Percentiles rank a stretch among this genome's conserved stretches.
phyloP scores from a whole-genome alignment of 768 basidiomycete genomes.

The Xerocomellus amylosporus region DNA sequence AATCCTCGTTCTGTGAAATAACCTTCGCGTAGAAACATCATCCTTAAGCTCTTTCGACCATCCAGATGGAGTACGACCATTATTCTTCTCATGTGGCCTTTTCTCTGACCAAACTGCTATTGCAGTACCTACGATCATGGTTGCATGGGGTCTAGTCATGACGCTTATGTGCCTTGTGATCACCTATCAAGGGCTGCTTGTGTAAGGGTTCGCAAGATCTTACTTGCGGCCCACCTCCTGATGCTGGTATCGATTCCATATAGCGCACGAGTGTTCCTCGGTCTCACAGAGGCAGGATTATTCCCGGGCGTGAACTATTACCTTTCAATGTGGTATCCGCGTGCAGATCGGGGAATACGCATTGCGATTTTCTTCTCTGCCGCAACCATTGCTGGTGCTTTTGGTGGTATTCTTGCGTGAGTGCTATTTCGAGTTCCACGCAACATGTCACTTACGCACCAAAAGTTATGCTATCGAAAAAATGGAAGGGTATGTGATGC shows the following conservation, averaged over 20 bases:
- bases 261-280: constrained; percentile 42
- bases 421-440: constrained; percentile 7
- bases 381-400: constrained; percentile 52
- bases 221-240: background rate
- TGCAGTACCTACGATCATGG: constrained; percentile 39
- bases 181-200: constrained; percentile 28
- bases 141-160: constrained; percentile 39
- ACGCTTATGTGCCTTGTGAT: constrained; percentile 38
- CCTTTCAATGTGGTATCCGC: constrained; percentile 58
- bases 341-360: constrained; percentile 52
- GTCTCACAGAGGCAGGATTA: constrained; percentile 46
- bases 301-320: constrained; percentile 41
- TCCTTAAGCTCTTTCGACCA: constrained; percentile 34
- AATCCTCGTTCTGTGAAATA: background rate
- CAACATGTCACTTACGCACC: background rate
- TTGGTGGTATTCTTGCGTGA: constrained; percentile 49
- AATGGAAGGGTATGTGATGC: constrained; percentile 32
- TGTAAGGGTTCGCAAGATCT: constrained; percentile 22
- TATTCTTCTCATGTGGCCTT: background rate
- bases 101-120: constrained; percentile 8
- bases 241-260: background rate
- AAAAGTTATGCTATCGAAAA: constrained; percentile 36
- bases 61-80: constrained; percentile 33
- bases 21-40: constrained; percentile 31
- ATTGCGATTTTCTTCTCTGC: constrained; percentile 63